phyloP scores from a whole-genome alignment of 2,329 filamentous ascomycete genomes.

The Claviceps sp. region DNA sequence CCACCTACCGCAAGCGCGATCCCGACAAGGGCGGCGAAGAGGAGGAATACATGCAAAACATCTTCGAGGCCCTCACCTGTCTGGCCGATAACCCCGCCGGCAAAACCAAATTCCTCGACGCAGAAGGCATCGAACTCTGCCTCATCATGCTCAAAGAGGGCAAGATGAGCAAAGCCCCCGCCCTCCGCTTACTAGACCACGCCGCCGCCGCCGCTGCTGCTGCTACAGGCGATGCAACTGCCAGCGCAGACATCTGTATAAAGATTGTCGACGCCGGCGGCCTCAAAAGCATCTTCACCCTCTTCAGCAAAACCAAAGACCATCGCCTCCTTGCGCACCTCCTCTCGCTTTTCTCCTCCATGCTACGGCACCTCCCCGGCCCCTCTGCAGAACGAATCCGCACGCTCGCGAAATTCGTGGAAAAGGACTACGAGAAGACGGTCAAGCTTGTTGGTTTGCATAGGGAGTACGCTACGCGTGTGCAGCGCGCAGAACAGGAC shows the following conservation, averaged over 20 bases:
- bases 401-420: conserved; percentile 83
- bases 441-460: conserved; percentile 57
- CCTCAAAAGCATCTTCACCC: conserved; percentile 70
- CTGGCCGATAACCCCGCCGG: conserved; percentile 62
- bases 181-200: conserved; percentile 75
- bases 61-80: conserved; percentile 79
- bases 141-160: conserved; percentile 87
- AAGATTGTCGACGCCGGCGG: conserved; percentile 72
- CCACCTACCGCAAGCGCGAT: conserved; percentile 74
- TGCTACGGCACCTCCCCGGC: conserved; percentile 67
- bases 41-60: conserved; percentile 87
- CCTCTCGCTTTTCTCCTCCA: conserved; percentile 68
- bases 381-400: conserved; percentile 70
- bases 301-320: conserved; percentile 72
- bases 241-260: conserved; percentile 53
- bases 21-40: conserved; percentile 77
- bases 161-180: conserved; percentile 66
- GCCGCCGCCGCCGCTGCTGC: conserved; percentile 40
- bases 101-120: conserved; percentile 72
- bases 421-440: conserved; percentile 86
- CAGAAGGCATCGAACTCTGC: conserved; percentile 82
- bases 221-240: not conserved
- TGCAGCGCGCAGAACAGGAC: conserved; percentile 45
- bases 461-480: conserved; percentile 50
- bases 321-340: conserved; percentile 65